Base-by-base conservation (phyloP, 148 eudicot genomes). In the Fallopia convolvulus region DNA sequence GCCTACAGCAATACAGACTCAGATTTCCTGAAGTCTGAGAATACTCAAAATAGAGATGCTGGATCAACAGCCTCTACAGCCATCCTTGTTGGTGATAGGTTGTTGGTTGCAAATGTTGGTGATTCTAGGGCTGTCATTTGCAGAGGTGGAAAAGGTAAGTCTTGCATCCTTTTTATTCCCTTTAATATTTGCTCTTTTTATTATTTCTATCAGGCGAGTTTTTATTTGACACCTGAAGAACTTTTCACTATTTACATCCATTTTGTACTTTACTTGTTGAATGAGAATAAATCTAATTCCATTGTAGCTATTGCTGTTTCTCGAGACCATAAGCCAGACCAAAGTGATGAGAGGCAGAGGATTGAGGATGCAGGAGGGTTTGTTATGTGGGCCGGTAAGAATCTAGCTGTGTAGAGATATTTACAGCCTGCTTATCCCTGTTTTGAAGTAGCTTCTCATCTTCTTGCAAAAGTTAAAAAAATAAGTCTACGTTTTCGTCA, bases 11-110 rank as follows among this genome's bases (percentile, higher is more conserved):
- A 88, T 72, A 94, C 99, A 26, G 99, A 94, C 79, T 86, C 97
- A 4, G 99, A 94, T 78, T 92, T 94, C 79, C 79, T 92, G 80
- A 94, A 94, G 70, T 92, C 97, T 33, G 99, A 94, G 70, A 91
- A 87, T 79, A 85, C 85, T 84, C 97, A 92, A 85, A 85, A 89
- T 78, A 82, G 91, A 72, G 99, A 94, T 86, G 97, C 97, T 13
- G 99, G 99, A 72, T 94, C 99, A 46, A 94, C 99, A 85, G 99
- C 99, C 83, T 94, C 99, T 44, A 94, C 99, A 63, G 99, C 99
- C 23, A 94, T 94, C 76, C 99, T 94, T 79, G 97, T 94, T 80
- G 97, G 96, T 72, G 93, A 94, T 75, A 93, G 99, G 72, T 83
- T 94, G 74, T 80, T 94, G 79, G 99, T 94, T 72, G 99, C 97